Evolutionary conservation across 768 basidiomycete species (phyloP).

Genomic region (Boletus coccyginus): DNA sequence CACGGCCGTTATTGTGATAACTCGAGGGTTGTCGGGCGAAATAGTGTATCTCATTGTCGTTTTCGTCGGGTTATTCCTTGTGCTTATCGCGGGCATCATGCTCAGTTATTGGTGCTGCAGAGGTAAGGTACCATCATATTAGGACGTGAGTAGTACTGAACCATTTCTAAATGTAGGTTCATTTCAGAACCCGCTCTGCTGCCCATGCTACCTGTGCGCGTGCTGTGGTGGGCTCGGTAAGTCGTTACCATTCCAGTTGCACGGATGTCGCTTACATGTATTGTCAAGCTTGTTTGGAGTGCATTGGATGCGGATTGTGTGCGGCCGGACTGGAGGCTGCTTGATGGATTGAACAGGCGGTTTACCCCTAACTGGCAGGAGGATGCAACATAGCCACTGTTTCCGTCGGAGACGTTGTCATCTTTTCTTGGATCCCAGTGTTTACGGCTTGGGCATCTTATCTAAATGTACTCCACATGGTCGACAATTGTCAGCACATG

Average conservation of each 20-base stretch:
- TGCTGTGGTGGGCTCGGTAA: slow-evolving; percentile 68
- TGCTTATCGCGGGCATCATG: slow-evolving; percentile 53
- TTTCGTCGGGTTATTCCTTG: slow-evolving; percentile 60
- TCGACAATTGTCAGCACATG: neutral
- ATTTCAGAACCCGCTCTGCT: slow-evolving; percentile 63
- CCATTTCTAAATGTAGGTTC: slow-evolving; percentile 34
- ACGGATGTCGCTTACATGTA: slow-evolving; percentile 1
- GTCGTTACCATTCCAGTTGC: slow-evolving; percentile 7
- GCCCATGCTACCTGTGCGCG: slow-evolving; percentile 71
- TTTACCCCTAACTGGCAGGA: neutral
- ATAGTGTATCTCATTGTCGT: slow-evolving; percentile 62
- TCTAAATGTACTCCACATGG: neutral
- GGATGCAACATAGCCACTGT: neutral
- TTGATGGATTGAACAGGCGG: neutral
- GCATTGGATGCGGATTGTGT: slow-evolving; percentile 67
- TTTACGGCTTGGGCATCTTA: neutral
- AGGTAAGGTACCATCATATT: slow-evolving; percentile 33
- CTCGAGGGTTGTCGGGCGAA: neutral
- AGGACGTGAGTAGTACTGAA: neutral
- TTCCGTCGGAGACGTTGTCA: neutral
- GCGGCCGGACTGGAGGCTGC: slow-evolving; percentile 42
- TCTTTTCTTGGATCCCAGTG: neutral
- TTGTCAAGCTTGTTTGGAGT: slow-evolving; percentile 58
- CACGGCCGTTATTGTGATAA: neutral
- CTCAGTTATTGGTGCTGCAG: slow-evolving; percentile 66